Conservation (phyloP, 1,139 yeast species). For the Geotrichum histeridarum region DNA sequence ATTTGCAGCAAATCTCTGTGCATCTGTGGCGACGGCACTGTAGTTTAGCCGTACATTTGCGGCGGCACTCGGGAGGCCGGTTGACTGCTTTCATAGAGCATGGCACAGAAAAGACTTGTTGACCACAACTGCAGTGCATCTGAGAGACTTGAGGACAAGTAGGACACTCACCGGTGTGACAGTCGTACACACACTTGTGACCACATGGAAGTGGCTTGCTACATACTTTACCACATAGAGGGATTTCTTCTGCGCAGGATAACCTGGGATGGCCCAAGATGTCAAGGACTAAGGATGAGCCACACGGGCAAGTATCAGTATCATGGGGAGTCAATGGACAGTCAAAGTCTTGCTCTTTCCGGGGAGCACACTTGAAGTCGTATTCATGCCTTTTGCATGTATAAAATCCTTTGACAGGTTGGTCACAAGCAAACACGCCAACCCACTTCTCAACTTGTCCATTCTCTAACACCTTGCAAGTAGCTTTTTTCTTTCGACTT, state of each 20-base stretch:
- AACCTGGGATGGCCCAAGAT: conserved; percentile 45
- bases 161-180: conserved; percentile 75
- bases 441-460: conserved; percentile 44
- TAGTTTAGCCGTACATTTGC: conserved; percentile 68
- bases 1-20: conserved; percentile 61
- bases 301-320: conserved; percentile 71
- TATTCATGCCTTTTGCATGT: conserved; percentile 70
- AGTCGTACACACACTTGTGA: conserved; percentile 56
- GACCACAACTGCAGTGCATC: conserved; percentile 50
- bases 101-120: conserved; percentile 52
- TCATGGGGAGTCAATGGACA: conserved; percentile 64
- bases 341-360: conserved; percentile 39
- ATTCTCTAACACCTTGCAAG: conserved; percentile 20
- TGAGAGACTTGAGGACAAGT: conserved; percentile 50
- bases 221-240: conserved; percentile 65
- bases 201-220: conserved; percentile 66
- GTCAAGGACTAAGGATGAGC: conserved; percentile 45
- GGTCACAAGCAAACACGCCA: conserved; percentile 60
- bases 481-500: conserved; percentile 19
- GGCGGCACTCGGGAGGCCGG: conserved; percentile 56
- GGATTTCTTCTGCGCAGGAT: conserved; percentile 66
- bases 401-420: conserved; percentile 47
- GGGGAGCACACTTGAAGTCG: conserved; percentile 54
- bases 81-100: conserved; percentile 55
- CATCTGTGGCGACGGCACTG: conserved; percentile 83